phyloP scores from a whole-genome alignment of 306 rosid genomes.

The Inga laurina region DNA sequence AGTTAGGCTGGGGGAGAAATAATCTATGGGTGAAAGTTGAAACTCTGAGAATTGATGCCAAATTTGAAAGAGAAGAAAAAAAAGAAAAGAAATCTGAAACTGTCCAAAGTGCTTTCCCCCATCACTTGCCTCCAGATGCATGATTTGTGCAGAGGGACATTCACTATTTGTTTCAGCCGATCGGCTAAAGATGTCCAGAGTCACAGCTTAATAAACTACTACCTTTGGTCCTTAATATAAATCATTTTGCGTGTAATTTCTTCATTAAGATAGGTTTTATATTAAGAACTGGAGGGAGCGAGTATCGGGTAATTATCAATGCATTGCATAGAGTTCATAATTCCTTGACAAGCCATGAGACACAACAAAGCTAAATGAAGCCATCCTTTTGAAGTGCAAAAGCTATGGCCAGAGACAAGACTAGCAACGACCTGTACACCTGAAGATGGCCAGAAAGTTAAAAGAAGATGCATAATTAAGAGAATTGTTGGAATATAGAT shows the following conservation, averaged over 20 bases:
- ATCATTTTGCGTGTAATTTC: no score
- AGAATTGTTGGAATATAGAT: not conserved
- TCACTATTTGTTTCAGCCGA: slow-evolving; percentile 12
- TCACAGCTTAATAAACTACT: not conserved
- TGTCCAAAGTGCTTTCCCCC: slow-evolving; percentile 5
- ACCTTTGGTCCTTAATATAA: no score
- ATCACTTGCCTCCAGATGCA: not conserved
- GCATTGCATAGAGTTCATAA: not conserved
- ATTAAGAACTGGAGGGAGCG: no score
- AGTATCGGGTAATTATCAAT: not conserved
- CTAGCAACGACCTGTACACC: not conserved
- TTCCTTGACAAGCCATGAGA: not conserved
- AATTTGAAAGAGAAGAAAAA: not conserved
- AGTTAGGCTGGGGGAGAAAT: not conserved
- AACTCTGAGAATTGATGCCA: not conserved
- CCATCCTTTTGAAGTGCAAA: not conserved
- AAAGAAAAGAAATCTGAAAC: not conserved
- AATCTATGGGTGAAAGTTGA: slow-evolving; percentile 11
- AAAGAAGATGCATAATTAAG: not conserved
- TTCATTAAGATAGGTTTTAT: no score
- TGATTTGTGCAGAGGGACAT: slow-evolving; percentile 40
- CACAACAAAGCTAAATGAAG: not conserved
- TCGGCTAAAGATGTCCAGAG: not conserved
- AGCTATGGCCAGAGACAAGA: not conserved
- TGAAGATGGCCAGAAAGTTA: not conserved